Evolutionary conservation across 2,329 filamentous ascomycete species (phyloP).

Genomic region (Xenosphaeropsis pyriputrescens): DNA sequence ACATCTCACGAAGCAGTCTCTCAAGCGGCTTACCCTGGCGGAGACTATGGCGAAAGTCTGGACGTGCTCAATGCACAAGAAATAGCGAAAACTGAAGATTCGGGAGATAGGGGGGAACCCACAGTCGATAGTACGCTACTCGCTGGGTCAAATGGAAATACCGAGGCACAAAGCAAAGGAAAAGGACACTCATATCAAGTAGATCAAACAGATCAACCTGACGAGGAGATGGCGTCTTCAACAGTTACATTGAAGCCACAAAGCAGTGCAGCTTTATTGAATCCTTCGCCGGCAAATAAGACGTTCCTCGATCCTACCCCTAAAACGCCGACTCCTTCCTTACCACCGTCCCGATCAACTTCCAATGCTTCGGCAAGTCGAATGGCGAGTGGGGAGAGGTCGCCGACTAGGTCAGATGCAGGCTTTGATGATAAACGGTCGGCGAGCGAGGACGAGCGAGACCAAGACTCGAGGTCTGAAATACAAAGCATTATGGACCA

Average conservation of each 20-base stretch:
- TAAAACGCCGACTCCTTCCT: constrained; percentile 24
- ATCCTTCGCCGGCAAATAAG: constrained; percentile 5
- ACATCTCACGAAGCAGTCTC: too few species aligned
- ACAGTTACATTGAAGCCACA: constrained; percentile 17
- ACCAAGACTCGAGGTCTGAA: constrained; percentile 63
- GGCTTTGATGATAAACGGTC: constrained; percentile 42
- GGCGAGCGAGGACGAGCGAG: constrained; percentile 46
- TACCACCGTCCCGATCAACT: constrained; percentile 22
- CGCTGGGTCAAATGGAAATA: too few species aligned
- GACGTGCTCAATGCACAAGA: too few species aligned
- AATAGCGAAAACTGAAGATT: too few species aligned
- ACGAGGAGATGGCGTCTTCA: constrained; percentile 16
- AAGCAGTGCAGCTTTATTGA: constrained; percentile 1
- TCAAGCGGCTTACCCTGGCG: too few species aligned
- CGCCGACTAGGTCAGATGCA: constrained; percentile 38
- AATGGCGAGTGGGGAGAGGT: constrained; percentile 23
- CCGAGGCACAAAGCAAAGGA: too few species aligned
- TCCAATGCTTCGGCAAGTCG: constrained; percentile 20
- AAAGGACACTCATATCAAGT: too few species aligned
- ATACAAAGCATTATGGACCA: constrained; percentile 98
- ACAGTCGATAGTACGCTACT: too few species aligned
- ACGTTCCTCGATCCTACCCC: constrained; percentile 30
- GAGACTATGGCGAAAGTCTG: too few species aligned
- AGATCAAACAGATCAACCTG: too few species aligned
- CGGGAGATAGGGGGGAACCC: too few species aligned